Evolutionary conservation across 2,329 filamentous ascomycete genomes (phyloP), one percentile per base, ranked within the genome.

Genomic region (Penicillium sp.): DNA sequence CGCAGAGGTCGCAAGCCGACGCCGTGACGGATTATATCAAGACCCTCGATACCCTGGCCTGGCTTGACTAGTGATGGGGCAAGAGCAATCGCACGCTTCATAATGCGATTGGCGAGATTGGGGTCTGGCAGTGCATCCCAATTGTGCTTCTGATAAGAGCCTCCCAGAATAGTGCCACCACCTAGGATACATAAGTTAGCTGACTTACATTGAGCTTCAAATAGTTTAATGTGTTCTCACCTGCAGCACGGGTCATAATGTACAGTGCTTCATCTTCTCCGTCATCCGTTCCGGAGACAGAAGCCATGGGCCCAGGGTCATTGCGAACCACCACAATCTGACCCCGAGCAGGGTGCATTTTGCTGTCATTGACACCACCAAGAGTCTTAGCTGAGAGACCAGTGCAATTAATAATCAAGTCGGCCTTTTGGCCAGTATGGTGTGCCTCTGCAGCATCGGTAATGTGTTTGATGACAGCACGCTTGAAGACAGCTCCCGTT

Each of bases 91-190:
- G 71, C 73, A 18, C 92, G 83, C 74, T 87, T 86, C 90, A 96
- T 94, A 70, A 96, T 96, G 11, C 92, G 82, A 50, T 83, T 75
- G 0, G 92, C 90, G n/a, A 91, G 80, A 67, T 90, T 91, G 0
- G 88, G 87, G 65, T 96, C 92, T 1, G 88, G 86, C 61, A 87
- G 82, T 33, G 86, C 83, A 62, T 94, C 89, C 91, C 91, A 96
- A 66, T 87, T 88, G 24, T 86, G 82, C 64, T 88, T 84, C 70
- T 92, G 87, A 66, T 95, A 90, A 43, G 87, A 93, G 2, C 92
- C 92, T n/a, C 92, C 92, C 2, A 96, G 77, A 37, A 96, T 81
- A 0, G 90, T 94, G 10, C 92, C 92, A 18, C 92, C 92, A n/a
- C 86, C 83, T 69, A 47, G 0, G 8, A 19, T 42, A 13, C 5